Evolutionary conservation across 176 grass and related monocot species (phyloP).

Genomic region (Puya raimondii): DNA sequence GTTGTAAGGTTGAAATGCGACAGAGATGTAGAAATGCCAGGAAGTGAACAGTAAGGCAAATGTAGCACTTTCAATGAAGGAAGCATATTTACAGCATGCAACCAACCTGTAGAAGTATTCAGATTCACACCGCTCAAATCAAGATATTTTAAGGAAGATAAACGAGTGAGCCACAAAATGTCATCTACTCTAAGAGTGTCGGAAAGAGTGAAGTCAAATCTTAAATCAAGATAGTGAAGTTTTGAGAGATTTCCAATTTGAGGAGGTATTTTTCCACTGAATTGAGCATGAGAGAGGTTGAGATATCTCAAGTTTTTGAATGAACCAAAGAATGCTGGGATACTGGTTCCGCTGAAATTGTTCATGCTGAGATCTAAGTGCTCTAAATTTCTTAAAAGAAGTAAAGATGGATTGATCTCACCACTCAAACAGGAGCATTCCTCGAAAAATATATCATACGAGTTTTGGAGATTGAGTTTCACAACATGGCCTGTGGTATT

Average conservation of each 20-base stretch:
- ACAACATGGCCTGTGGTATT: conserved; percentile 15
- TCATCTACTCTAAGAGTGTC: background rate
- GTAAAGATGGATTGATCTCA: conserved; percentile 20
- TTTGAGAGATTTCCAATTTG: conserved; percentile 31
- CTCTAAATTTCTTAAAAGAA: background rate
- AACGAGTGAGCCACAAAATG: conserved; percentile 20
- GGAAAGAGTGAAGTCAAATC: background rate
- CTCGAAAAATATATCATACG: background rate
- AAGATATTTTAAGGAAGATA: conserved; percentile 6
- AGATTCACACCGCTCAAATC: background rate
- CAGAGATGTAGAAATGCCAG: background rate
- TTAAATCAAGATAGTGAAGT: conserved; percentile 13
- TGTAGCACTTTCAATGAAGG: background rate
- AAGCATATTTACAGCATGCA: conserved; percentile 24
- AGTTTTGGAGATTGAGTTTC: conserved; percentile 1
- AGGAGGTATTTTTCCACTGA: conserved; percentile 14
- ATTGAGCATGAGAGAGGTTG: background rate
- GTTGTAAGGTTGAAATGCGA: conserved; percentile 21
- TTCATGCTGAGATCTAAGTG: conserved; percentile 8
- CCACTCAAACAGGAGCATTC: background rate
- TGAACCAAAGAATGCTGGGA: conserved; percentile 10
- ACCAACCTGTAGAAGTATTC: background rate
- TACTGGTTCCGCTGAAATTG: conserved; percentile 1
- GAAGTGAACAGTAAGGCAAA: background rate
- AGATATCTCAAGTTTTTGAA: conserved; percentile 13